Percentiles rank a stretch among this genome's conserved stretches.
phyloP scores from a whole-genome alignment of 1,284 basidiomycete genomes.

The Microbotryum intermedium region DNA sequence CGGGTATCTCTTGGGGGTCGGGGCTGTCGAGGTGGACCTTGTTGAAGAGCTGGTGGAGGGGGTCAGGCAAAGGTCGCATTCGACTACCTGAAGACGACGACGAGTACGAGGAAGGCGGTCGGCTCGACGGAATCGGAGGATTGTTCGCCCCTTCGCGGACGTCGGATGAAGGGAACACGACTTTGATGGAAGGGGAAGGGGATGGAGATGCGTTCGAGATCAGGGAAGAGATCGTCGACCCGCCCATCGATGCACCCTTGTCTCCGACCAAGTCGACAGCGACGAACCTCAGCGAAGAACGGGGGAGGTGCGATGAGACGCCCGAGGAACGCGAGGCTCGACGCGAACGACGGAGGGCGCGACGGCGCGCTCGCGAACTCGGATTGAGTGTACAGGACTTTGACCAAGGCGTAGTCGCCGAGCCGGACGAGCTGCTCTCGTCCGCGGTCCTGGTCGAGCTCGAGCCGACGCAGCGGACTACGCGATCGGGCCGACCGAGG shows the following conservation, averaged over 20 bases:
- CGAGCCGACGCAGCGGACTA: not conserved
- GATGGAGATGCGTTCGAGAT: slow-evolving; percentile 4
- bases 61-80: slow-evolving; percentile 4
- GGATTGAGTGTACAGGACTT: slow-evolving; percentile 6
- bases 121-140: not conserved
- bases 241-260: not conserved
- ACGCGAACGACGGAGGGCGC: not conserved
- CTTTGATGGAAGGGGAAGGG: not conserved
- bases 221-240: slow-evolving; percentile 1
- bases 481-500: not conserved
- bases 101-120: not conserved
- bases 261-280: not conserved
- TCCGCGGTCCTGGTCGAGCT: not conserved
- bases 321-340: slow-evolving; percentile 1
- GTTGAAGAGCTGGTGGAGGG: slow-evolving; percentile 23
- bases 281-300: not conserved
- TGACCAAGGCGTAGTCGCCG: slow-evolving; percentile 1
- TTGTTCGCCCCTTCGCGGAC: not conserved
- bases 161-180: not conserved
- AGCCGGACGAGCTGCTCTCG: slow-evolving; percentile 3
- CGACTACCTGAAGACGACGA: slow-evolving; percentile 18
- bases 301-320: not conserved
- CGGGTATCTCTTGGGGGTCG: slow-evolving; percentile 7
- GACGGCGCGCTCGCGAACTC: slow-evolving; percentile 5
- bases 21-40: slow-evolving; percentile 26